Base-by-base conservation (phyloP, 78 protist species). In the Protostelium mycophagum region DNA sequence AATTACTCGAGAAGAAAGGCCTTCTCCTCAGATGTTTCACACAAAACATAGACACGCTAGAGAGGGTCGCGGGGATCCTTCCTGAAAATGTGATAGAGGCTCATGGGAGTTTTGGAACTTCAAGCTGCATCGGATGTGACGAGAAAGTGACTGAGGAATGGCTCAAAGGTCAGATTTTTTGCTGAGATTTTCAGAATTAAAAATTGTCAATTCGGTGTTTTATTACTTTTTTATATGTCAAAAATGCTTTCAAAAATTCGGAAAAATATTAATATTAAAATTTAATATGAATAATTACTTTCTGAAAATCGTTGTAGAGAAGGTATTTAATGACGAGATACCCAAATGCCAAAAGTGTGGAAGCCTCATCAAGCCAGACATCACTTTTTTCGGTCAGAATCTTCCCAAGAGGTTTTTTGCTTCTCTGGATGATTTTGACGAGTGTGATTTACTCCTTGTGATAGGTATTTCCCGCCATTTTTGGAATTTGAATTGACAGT, bases 21-120 rank as follows among this genome's bases (percentile, higher is more conserved):
- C 28, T 91, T 38, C 91, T 98, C 63, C 89, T 87, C 37, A 88
- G 97, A 31, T 63, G 86, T 38, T 98, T 93, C 92, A 94, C 98
- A 63, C 99, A 98, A 89, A 98, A 98, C 90, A 96, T 98, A 35
- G 99, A 98, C 83, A 87, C 92, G 51, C 91, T 98, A 31, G 98
- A 97, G 92, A 83, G 93, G 37, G 38, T 34, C 31, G 96, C 97
- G 16, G 97, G 95, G n/a, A 37, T 96, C 0, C 90, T 93, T 0
- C 84, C 0, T 0, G 94, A 91, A 35, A 23, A 34, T 84, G 39
- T 97, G 34, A 91, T 97, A 34, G 96, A 91, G 38, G 97, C 98
- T 0, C 99, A 97, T 88, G 99, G 99, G 1, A 38, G 95, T n/a
- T 96, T 96, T 86, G 86, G 51, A 0, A 35, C 84, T 0, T 28